phyloP scores from a whole-genome alignment of 179 eudicot species.

The Carnegiea gigantea region DNA sequence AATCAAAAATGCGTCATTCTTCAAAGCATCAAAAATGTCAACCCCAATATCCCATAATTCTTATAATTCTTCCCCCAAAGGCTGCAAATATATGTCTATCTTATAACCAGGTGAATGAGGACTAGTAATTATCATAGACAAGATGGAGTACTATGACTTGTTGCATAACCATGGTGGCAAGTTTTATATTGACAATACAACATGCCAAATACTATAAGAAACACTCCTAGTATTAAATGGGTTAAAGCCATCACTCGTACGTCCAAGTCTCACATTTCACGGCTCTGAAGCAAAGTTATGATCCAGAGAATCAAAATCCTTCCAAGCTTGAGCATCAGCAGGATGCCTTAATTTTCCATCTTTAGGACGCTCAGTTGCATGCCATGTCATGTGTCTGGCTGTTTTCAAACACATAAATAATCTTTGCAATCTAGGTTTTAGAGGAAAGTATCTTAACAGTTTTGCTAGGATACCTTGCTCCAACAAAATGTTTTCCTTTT shows the following conservation, averaged over 20 bases:
- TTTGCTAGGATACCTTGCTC: no score
- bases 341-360: conserved; percentile 4
- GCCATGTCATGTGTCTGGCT: not conserved
- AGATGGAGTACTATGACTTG: not conserved
- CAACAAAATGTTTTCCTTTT: no score
- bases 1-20: not conserved
- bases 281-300: not conserved
- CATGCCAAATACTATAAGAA: not conserved
- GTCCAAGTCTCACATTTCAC: not conserved
- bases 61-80: conserved; percentile 3
- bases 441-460: no score
- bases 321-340: conserved; percentile 7
- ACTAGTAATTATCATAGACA: not conserved
- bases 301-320: not conserved
- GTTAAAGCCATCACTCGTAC: not conserved
- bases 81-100: conserved; percentile 1
- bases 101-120: conserved; percentile 6
- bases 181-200: not conserved
- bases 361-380: not conserved
- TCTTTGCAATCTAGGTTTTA: no score
- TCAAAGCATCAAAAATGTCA: conserved; percentile 7
- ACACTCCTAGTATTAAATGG: not conserved
- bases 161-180: conserved; percentile 10
- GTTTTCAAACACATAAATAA: not conserved
- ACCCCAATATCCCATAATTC: conserved; percentile 13